Percentiles rank a stretch among this genome's conserved stretches.
These are phyloP conservation scores for Serendipita sp. DNA, from an alignment of 768 basidiomycete species.

Conservation along the genomic window DNA sequence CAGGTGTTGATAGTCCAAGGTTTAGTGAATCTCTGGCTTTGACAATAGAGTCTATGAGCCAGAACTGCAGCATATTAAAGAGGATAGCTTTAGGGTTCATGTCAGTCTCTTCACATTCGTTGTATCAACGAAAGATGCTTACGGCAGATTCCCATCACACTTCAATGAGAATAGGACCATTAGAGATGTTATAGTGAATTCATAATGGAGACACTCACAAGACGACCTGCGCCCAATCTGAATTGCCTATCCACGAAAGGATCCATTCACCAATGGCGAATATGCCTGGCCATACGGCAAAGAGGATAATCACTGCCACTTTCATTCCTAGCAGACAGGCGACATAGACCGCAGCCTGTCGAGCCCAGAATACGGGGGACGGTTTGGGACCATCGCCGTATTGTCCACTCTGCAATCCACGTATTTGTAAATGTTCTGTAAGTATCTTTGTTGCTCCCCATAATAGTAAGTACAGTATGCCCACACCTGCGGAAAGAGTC, in stretches of 20 bases:
- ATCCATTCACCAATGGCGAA: slow-evolving; percentile 74
- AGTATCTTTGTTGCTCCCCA: slow-evolving; percentile 48
- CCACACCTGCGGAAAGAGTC: slow-evolving; percentile 47
- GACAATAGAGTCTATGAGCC: slow-evolving; percentile 87
- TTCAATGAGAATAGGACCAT: slow-evolving; percentile 17
- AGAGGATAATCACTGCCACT: slow-evolving; percentile 62
- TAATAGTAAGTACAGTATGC: slow-evolving; percentile 58
- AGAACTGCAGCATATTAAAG: slow-evolving; percentile 87
- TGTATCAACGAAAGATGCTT: slow-evolving; percentile 19
- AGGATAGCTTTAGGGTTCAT: slow-evolving; percentile 25
- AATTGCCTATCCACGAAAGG: slow-evolving; percentile 56
- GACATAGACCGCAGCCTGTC: slow-evolving; percentile 72
- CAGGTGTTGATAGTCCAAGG: slow-evolving; percentile 7
- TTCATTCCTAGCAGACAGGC: slow-evolving; percentile 77
- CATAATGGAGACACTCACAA: slow-evolving; percentile 40
- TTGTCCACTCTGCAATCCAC: slow-evolving; percentile 72
- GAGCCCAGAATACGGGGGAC: slow-evolving; percentile 49
- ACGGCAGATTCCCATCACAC: slow-evolving; percentile 79
- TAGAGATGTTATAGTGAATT: background rate
- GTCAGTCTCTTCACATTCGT: background rate
- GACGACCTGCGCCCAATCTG: slow-evolving; percentile 56
- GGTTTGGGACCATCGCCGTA: slow-evolving; percentile 65
- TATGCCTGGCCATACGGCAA: slow-evolving; percentile 54
- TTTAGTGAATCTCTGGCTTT: slow-evolving; percentile 31
- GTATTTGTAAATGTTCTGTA: slow-evolving; percentile 43